Percentiles rank a stretch among this genome's conserved stretches.
Evolutionary conservation across 768 basidiomycete genomes (phyloP).

Genomic region (Roridomyces roridus): DNA sequence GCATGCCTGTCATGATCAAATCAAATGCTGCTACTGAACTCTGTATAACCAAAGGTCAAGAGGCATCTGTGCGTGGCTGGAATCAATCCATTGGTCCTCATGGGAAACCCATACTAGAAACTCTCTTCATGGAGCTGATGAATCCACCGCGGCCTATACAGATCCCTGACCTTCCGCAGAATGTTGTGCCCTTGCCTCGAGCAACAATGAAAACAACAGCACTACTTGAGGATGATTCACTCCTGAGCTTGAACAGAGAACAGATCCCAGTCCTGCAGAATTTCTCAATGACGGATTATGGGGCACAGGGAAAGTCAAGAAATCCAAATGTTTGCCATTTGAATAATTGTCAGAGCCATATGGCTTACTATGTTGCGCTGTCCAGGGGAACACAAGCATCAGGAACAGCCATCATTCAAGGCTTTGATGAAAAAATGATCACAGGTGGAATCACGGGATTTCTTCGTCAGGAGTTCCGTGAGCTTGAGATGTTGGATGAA

Average conservation of each 20-base stretch:
- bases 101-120: neutral
- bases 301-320: neutral
- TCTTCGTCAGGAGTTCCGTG: slow-evolving; percentile 40
- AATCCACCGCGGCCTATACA: slow-evolving; percentile 30
- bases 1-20: slow-evolving; percentile 31
- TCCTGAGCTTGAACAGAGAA: neutral
- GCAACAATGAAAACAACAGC: neutral
- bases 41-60: slow-evolving; percentile 41
- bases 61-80: slow-evolving; percentile 35
- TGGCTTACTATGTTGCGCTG: slow-evolving; percentile 37
- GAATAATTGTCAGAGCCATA: slow-evolving; percentile 27
- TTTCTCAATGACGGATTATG: neutral
- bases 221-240: slow-evolving; percentile 1
- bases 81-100: neutral
- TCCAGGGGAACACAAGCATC: slow-evolving; percentile 29
- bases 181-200: slow-evolving; percentile 34
- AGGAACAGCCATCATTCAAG: slow-evolving; percentile 34
- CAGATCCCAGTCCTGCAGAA: neutral
- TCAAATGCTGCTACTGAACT: slow-evolving; percentile 11
- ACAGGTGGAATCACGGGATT: slow-evolving; percentile 31
- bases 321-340: slow-evolving; percentile 19
- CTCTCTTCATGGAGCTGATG: slow-evolving; percentile 28
- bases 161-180: slow-evolving; percentile 33
- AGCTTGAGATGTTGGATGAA: slow-evolving; percentile 41
- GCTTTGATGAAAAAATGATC: slow-evolving; percentile 31